These are phyloP conservation scores for Eudorina sp. DNA, from an alignment of 139 green algal species.

Conservation along the genomic window DNA sequence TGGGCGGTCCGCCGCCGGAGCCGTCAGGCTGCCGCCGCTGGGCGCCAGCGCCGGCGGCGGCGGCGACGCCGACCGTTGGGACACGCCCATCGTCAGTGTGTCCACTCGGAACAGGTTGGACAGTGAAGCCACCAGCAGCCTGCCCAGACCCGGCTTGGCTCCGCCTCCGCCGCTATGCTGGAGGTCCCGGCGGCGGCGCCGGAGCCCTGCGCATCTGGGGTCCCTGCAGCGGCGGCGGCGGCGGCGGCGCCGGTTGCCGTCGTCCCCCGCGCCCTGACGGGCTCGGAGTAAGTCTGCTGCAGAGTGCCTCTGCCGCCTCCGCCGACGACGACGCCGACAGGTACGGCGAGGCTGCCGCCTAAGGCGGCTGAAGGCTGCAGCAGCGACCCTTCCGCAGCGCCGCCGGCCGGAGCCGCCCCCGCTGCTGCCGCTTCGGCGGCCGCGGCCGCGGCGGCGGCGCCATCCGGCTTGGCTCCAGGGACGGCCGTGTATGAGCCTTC, in stretches of 20 bases:
- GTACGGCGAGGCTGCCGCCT: too few relatives aligned
- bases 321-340: neutral
- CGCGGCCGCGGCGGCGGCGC: too few relatives aligned
- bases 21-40: constrained; percentile 28
- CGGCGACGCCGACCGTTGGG: neutral
- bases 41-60: neutral
- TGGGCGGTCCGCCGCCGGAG: neutral
- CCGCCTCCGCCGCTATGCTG: neutral
- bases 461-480: too few relatives aligned
- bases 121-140: constrained; percentile 38
- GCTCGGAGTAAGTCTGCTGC: neutral
- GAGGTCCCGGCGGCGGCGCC: too few relatives aligned
- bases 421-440: too few relatives aligned
- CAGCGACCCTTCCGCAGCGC: too few relatives aligned
- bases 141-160: constrained; percentile 6
- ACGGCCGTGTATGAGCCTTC: too few relatives aligned
- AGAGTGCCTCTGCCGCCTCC: neutral
- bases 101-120: constrained; percentile 39
- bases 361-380: too few relatives aligned
- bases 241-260: neutral
- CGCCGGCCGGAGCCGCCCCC: too few relatives aligned
- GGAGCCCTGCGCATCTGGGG: too few relatives aligned
- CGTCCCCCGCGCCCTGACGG: neutral
- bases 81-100: neutral
- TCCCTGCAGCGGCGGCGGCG: neutral